Evolutionary conservation across 163 green algal species (phyloP).

Genomic region (Volvox carteri): DNA sequence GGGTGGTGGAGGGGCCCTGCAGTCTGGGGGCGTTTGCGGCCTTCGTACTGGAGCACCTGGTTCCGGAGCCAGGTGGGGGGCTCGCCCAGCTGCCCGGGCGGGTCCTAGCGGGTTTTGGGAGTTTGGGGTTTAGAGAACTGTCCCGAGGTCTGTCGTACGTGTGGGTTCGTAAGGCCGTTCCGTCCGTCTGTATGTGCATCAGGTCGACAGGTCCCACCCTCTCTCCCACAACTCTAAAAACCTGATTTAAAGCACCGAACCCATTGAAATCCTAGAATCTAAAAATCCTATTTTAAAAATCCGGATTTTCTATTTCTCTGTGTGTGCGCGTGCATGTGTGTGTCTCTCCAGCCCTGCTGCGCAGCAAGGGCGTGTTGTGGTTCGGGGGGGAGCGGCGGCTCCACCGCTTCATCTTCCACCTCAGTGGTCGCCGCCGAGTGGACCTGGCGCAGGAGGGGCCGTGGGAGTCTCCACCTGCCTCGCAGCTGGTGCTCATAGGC

Average conservation of each 20-base stretch:
- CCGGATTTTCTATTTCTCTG: too few relatives aligned
- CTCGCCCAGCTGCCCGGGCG: conserved; percentile 64
- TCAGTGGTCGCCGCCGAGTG: conserved; percentile 65
- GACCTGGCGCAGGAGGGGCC: conserved; percentile 45
- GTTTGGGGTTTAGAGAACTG: too few relatives aligned
- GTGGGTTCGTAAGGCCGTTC: too few relatives aligned
- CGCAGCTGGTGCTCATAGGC: conserved; percentile 65
- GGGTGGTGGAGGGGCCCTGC: neutral
- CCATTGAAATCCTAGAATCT: too few relatives aligned
- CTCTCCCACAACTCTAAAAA: neutral
- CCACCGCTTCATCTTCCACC: conserved; percentile 63
- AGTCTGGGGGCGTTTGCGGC: neutral
- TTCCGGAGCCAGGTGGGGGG: conserved; percentile 38
- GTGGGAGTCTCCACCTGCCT: conserved; percentile 55
- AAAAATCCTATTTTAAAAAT: too few relatives aligned
- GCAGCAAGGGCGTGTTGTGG: conserved; percentile 68
- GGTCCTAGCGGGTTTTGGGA: conserved; percentile 63
- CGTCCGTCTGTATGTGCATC: neutral
- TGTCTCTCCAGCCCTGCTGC: conserved; percentile 67
- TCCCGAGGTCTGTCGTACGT: too few relatives aligned
- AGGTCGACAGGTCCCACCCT: neutral
- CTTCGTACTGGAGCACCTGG: neutral
- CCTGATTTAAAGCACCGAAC: too few relatives aligned
- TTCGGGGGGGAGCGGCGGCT: conserved; percentile 42
- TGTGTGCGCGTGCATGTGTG: too few relatives aligned